Evolutionary conservation across 2,329 filamentous ascomycete genomes (phyloP), one percentile per base, ranked within the genome.

Genomic region (Dendrostoma leiphaemia): DNA sequence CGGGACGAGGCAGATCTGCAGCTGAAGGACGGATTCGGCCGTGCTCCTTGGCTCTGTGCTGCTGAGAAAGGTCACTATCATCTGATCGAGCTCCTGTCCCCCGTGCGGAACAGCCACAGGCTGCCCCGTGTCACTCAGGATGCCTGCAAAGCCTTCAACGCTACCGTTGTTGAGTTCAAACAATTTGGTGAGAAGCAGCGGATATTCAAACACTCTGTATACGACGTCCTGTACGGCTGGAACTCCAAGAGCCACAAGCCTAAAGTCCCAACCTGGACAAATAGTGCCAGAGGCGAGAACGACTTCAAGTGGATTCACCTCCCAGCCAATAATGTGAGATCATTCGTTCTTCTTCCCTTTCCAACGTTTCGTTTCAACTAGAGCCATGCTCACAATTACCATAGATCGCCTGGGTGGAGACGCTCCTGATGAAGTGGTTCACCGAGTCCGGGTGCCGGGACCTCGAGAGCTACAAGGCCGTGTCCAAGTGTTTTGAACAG

Each of bases 371-470:
- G 10, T 21, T 6, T 21, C 38, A 7, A 28, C 24, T 38, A 32
- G n/a, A n/a, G 10, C 2, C n/a, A 32, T 32, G 37, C 48, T 48
- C 6, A 50, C 50, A 21, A 6, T 9, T 7, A 19, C 28, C 7
- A 28, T 43, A 58, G 56, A 77, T 83, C 60, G 76, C 78, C 2
- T 87, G 84, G 84, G 78, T 82, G 5, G 83, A 86, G 69, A 69
- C 82, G 0, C 69, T 87, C 2, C 68, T 86, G n/a, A 81, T 82
- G 0, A 86, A 86, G 59, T 77, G 76, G 17, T 86, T 86, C 60
- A 80, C 86, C 28, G 84, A 87, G 64, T 80, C 82, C 29, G 82
- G 82, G 0, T 77, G 79, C 10, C 75, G 75, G 17, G 83, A 86
- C 63, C 78, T 85, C 2, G 81, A 85, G 62, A 78, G 79, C 1